Evolutionary conservation across 23 red algal genomes (phyloP).

Genomic region (Agarophyton chilense): DNA sequence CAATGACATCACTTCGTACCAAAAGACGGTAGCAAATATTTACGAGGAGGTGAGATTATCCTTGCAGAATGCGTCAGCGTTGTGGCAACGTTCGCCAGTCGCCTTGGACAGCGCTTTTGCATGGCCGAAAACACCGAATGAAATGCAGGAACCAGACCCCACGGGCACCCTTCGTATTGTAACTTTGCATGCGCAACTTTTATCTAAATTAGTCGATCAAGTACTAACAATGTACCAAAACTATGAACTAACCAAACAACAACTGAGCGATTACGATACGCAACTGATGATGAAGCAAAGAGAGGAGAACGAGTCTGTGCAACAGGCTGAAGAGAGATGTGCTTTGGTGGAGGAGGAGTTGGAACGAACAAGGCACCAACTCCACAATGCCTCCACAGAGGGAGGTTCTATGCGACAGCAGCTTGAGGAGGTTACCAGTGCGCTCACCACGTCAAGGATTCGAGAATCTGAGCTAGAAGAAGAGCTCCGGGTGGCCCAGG

Average conservation of each 20-base stretch:
- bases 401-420: neutral
- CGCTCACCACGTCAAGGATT: neutral
- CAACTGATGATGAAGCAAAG: neutral
- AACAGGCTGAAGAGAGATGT: neutral
- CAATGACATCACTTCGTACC: neutral
- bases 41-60: neutral
- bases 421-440: neutral
- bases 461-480: constrained; percentile 25
- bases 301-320: neutral
- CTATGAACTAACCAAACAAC: constrained; percentile 10
- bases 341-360: neutral
- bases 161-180: neutral
- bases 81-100: neutral
- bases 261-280: neutral
- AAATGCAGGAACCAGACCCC: neutral
- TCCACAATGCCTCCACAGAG: constrained; percentile 4
- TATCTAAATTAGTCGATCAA: neutral
- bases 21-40: neutral
- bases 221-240: neutral
- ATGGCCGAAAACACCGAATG: neutral
- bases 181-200: neutral
- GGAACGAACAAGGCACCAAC: neutral
- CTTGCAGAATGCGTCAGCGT: neutral
- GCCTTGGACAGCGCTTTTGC: neutral
- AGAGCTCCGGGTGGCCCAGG: neutral